These are phyloP conservation scores for Populus nigra DNA, from an alignment of 345 rosid species.

Conservation along the genomic window DNA sequence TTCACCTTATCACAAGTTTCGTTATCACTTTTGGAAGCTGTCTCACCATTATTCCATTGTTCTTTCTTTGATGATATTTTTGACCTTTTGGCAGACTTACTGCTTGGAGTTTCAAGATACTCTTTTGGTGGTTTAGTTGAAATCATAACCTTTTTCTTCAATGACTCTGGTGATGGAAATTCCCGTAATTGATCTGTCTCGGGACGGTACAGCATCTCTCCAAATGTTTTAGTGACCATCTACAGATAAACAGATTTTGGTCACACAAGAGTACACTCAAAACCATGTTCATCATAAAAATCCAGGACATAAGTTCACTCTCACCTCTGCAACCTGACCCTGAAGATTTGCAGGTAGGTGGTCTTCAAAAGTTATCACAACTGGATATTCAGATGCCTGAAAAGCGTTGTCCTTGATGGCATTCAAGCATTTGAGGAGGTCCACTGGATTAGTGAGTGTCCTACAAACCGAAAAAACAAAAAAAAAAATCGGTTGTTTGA, in stretches of 20 bases:
- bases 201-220: conserved; percentile 42
- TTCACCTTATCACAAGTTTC: conserved; percentile 12
- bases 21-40: conserved; percentile 15
- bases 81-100: background rate
- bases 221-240: conserved; percentile 58
- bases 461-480: conserved; percentile 23
- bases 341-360: conserved; percentile 66
- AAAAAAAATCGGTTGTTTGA: background rate
- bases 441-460: conserved; percentile 61
- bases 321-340: conserved; percentile 60
- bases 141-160: conserved; percentile 60
- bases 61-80: conserved; percentile 18
- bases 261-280: background rate
- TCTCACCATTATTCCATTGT: conserved; percentile 7
- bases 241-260: conserved; percentile 17
- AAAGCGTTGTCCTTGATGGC: conserved; percentile 68
- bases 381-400: conserved; percentile 60
- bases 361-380: conserved; percentile 84
- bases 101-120: conserved; percentile 39
- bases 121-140: conserved; percentile 89
- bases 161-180: conserved; percentile 68
- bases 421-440: conserved; percentile 52
- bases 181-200: conserved; percentile 28
- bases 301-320: background rate
- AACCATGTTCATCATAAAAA: background rate